Evolutionary conservation across 177 flowering plant species (phyloP), one percentile per base, ranked within the genome.

Genomic region (Vitis hybrid): DNA sequence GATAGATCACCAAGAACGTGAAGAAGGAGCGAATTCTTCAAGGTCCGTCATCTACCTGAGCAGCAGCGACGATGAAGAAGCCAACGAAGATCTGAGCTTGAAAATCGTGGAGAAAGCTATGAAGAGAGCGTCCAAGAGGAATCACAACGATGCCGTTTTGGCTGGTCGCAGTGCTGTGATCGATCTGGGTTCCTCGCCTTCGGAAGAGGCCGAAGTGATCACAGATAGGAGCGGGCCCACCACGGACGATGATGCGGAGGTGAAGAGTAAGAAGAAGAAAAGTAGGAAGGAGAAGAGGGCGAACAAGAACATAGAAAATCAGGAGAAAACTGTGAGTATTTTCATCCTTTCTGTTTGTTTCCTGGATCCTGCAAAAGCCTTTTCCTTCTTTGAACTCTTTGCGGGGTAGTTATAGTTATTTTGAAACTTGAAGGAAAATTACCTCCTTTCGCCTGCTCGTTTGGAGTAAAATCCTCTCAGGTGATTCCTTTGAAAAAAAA

Each of bases 71-170:
- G 82, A 83, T 15, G 81, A 82, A 26, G 88, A 78, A 50, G 88
- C 80, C 0, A 83, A 85, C 65, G 76, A 80, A 52, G 90, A 82
- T 69, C 71, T 82, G 50, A 85, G 78, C 69, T 76, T 81, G 31
- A 67, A 76, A 66, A 79, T 82, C 50, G 82, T 80, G 9, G 80
- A 82, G 69, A 85, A 76, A 63, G 73, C 86, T 3, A 60, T 75
- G 53, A 5, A 55, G 69, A 67, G 77, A 20, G 76, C 74, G 10
- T 64, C 65, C 3, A 80, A 67, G 77, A 16, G 51, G 56, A 56
- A 57, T 9, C 70, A 57, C 9, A 13, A 18, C 7, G 74, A 51
- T 20, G 59, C 29, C 60, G 74, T 49, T 65, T 56, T 29, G 14
- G 61, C 50, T 60, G 62, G 26, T 11, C 14, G 19, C 9, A 51